Conservation (phyloP, 306 rosid genomes). For the Morella rubra region DNA sequence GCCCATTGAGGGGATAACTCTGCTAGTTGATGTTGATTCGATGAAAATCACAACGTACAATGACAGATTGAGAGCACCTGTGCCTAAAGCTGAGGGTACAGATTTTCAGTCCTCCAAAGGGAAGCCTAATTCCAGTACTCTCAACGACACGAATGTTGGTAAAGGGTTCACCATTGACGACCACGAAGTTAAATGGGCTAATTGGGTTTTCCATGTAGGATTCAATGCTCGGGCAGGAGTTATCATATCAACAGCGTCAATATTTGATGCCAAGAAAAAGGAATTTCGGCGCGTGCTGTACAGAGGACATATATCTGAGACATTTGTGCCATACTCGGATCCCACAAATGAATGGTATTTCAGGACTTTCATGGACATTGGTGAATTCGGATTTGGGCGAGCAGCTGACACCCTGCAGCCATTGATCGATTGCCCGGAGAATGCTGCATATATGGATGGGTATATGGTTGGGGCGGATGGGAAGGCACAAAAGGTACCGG, state of each 20-base stretch:
- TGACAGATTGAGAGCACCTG: conserved; percentile 56
- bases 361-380: conserved; percentile 84
- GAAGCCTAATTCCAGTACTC: conserved; percentile 21
- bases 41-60: conserved; percentile 58
- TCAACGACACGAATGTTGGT: conserved; percentile 33
- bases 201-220: conserved; percentile 79
- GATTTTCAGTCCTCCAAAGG: conserved; percentile 42
- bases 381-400: conserved; percentile 86
- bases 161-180: conserved; percentile 39
- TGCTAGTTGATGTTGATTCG: conserved; percentile 64
- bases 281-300: conserved; percentile 60
- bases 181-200: conserved; percentile 65
- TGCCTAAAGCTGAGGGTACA: conserved; percentile 82
- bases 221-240: conserved; percentile 79
- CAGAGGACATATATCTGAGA: conserved; percentile 88
- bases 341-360: conserved; percentile 78
- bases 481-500: conserved; percentile 54
- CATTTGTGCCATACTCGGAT: conserved; percentile 88
- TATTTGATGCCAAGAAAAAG: conserved; percentile 48
- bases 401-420: conserved; percentile 68
- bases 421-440: conserved; percentile 64
- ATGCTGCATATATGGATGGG: conserved; percentile 70
- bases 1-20: conserved; percentile 74
- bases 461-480: conserved; percentile 68
- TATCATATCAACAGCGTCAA: conserved; percentile 74